Evolutionary conservation across 73 alveolate genomes (phyloP).

Genomic region (Symbiodinium pilosum): DNA sequence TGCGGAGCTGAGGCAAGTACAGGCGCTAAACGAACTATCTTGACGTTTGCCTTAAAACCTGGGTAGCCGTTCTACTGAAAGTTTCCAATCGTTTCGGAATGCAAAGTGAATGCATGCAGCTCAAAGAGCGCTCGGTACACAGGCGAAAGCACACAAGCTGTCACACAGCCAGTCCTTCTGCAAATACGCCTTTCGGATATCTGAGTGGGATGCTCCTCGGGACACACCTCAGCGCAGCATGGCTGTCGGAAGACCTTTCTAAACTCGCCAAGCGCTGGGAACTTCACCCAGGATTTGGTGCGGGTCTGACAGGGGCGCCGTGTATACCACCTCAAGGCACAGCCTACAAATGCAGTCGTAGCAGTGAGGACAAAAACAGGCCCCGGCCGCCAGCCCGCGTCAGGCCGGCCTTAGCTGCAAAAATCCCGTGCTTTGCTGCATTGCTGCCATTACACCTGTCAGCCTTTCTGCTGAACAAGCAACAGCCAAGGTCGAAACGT

Average conservation of each 20-base stretch:
- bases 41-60: background rate
- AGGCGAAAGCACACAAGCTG: no score
- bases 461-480: no score
- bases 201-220: conserved; percentile 39
- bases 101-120: no score
- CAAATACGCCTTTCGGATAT: conserved; percentile 31
- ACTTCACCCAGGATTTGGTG: conserved; percentile 1
- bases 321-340: background rate
- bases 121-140: no score
- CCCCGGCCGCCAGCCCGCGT: background rate
- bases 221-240: conserved; percentile 40
- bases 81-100: no score
- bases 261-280: no score
- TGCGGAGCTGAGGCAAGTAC: background rate
- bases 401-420: background rate
- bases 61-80: no score
- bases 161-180: conserved; percentile 11
- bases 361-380: background rate
- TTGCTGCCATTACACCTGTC: no score
- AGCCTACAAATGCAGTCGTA: background rate
- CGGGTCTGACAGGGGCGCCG: background rate
- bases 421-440: no score
- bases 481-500: no score
- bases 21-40: background rate
- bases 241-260: no score